phyloP scores from a whole-genome alignment of 805 yeast species.

The Metschnikowia chrysomelidarum region DNA sequence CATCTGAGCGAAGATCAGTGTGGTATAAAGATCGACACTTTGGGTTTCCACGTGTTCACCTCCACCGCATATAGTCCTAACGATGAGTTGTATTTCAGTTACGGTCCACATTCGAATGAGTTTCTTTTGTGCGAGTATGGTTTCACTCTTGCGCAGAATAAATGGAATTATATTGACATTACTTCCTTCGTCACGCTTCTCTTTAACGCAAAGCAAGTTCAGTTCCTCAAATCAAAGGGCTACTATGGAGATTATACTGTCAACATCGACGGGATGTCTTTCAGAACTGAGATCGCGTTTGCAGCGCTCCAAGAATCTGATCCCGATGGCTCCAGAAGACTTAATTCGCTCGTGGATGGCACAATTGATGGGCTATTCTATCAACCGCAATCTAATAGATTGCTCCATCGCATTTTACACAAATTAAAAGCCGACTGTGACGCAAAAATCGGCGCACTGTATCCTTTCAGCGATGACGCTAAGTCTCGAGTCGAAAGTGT shows the following conservation, averaged over 20 bases:
- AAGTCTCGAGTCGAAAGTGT: conserved; percentile 17
- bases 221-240: conserved; percentile 48
- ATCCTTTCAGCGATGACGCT: conserved; percentile 10
- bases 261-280: conserved; percentile 52
- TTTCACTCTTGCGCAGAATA: conserved; percentile 56
- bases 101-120: conserved; percentile 88
- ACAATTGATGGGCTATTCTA: conserved; percentile 45
- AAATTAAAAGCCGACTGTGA: conserved; percentile 27
- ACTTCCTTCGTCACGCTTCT: conserved; percentile 41
- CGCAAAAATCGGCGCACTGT: conserved; percentile 17
- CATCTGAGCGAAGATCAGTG: conserved; percentile 61
- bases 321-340: conserved; percentile 27
- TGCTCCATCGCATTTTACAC: conserved; percentile 34
- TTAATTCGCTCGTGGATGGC: conserved; percentile 46
- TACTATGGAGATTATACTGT: conserved; percentile 79
- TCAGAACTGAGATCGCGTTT: conserved; percentile 72
- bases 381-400: conserved; percentile 25
- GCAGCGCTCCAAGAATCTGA: conserved; percentile 49
- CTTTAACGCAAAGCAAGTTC: conserved; percentile 33
- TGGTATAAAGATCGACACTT: conserved; percentile 41
- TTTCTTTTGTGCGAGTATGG: conserved; percentile 87
- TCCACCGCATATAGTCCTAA: conserved; percentile 25
- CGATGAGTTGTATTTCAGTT: conserved; percentile 69
- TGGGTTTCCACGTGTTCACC: conserved; percentile 53
- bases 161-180: conserved; percentile 72